These are phyloP conservation scores for Ophiostoma sp. DNA, from an alignment of 2,329 filamentous ascomycete genomes.

Conservation along the genomic window DNA sequence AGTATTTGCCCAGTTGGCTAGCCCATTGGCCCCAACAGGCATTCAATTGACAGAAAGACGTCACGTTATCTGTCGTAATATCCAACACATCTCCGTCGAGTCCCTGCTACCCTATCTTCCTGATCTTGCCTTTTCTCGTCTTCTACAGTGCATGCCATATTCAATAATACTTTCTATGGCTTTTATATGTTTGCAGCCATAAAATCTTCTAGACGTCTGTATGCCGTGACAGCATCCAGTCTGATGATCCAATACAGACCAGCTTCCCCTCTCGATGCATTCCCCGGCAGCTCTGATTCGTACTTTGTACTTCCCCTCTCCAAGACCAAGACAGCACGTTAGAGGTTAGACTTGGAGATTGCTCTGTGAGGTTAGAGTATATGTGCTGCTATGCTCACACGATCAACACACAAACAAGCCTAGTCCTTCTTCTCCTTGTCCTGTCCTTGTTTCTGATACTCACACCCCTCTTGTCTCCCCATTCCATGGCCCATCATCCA, in stretches of 20 bases:
- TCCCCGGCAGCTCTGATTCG: not conserved
- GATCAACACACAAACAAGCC: not conserved
- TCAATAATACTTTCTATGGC: too few relatives aligned
- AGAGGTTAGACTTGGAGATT: too few relatives aligned
- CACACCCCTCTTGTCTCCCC: conserved; percentile 6
- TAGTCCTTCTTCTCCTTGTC: not conserved
- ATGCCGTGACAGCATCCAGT: not conserved
- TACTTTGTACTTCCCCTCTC: conserved; percentile 6
- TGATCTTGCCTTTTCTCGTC: too few relatives aligned
- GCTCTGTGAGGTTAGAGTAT: not conserved
- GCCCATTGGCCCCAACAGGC: not conserved
- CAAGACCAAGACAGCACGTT: not conserved
- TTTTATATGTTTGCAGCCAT: too few relatives aligned
- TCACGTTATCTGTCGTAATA: conserved; percentile 1
- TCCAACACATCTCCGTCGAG: not conserved
- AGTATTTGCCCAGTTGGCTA: not conserved
- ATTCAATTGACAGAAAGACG: not conserved
- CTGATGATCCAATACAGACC: not conserved
- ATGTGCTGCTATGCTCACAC: conserved; percentile 3
- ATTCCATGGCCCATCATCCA: not conserved
- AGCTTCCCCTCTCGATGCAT: not conserved
- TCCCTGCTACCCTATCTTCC: not conserved
- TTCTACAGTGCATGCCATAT: too few relatives aligned
- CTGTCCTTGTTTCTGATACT: not conserved
- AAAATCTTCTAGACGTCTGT: not conserved